Conservation (phyloP, 2,329 filamentous ascomycete species). For the Mollisiaceae sp. region DNA sequence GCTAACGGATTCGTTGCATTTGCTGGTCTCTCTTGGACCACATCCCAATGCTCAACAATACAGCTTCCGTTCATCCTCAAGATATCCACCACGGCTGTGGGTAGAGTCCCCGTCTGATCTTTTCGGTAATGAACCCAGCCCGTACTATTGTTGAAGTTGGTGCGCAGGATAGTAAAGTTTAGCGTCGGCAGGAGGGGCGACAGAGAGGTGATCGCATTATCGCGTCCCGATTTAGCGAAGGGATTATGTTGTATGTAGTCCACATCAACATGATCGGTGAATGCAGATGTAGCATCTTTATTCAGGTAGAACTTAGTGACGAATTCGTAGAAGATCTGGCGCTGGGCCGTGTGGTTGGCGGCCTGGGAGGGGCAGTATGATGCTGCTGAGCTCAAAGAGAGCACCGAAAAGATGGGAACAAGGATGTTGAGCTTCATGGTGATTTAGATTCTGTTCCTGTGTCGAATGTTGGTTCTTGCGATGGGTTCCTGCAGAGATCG, state of each 20-base stretch:
- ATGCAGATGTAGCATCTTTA: background rate
- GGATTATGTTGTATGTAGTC: conserved; percentile 9
- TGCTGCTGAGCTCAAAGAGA: conserved; percentile 1
- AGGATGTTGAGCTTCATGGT: conserved; percentile 11
- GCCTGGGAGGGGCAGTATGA: background rate
- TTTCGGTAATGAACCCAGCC: background rate
- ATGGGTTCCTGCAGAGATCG: background rate
- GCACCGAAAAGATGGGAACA: background rate
- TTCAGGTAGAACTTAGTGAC: background rate
- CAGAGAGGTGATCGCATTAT: background rate
- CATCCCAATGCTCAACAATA: conserved; percentile 11
- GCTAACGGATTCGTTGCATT: background rate
- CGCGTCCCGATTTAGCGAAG: background rate
- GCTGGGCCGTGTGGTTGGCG: background rate
- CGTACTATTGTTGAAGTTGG: background rate
- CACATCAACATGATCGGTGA: background rate
- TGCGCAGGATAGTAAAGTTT: background rate
- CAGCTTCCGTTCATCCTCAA: conserved; percentile 3
- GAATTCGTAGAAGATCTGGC: conserved; percentile 5
- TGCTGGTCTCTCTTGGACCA: background rate
- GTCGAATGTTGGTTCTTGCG: background rate
- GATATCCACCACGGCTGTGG: background rate
- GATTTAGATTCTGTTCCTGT: background rate
- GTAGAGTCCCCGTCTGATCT: background rate
- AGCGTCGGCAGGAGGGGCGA: background rate